A percentile compares a stretch with the other conserved stretches of the same genome.
Conservation (phyloP, 352 stramenopile species). For the Pythium dissotocum region DNA sequence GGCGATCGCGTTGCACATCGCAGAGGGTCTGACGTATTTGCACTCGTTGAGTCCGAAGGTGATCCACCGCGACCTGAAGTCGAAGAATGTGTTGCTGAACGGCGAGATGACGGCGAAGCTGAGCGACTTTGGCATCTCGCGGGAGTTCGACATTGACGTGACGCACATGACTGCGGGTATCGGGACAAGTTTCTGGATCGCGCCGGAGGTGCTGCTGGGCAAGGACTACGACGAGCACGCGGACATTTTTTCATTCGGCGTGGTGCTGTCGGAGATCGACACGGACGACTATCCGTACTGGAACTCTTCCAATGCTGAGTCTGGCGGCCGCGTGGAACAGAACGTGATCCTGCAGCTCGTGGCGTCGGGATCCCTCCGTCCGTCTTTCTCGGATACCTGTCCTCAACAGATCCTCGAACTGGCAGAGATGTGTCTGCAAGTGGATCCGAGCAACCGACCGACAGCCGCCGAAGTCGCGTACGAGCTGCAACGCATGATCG, state of each 20-base stretch:
- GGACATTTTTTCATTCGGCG: conserved; percentile 31
- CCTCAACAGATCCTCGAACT: conserved; percentile 48
- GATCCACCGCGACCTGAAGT: conserved; percentile 68
- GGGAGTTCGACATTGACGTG: conserved; percentile 54
- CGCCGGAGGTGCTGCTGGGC: conserved; percentile 59
- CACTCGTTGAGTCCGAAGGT: conserved; percentile 66
- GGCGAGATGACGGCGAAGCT: conserved; percentile 47
- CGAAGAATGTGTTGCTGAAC: conserved; percentile 50
- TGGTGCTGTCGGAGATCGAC: conserved; percentile 31
- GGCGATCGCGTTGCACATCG: conserved; percentile 54
- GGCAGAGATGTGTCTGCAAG: conserved; percentile 45
- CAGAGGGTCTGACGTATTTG: conserved; percentile 53
- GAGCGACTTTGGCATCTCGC: conserved; percentile 70
- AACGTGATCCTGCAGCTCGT: conserved; percentile 66
- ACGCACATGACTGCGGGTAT: conserved; percentile 73
- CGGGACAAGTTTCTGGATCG: conserved; percentile 75
- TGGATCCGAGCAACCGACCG: conserved; percentile 61
- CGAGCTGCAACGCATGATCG: conserved; percentile 49
- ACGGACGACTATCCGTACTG: conserved; percentile 29
- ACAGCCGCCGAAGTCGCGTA: conserved; percentile 62
- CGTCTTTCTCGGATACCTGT: conserved; percentile 53
- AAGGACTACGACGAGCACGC: conserved; percentile 25
- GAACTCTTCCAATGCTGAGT: conserved; percentile 42
- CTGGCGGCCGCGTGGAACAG: conserved; percentile 50
- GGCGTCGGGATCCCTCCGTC: conserved; percentile 50